Percentiles rank a stretch among this genome's conserved stretches.
These are phyloP conservation scores for Podila minutissima DNA, from an alignment of 192 early-diverging fungal genomes.

Conservation along the genomic window DNA sequence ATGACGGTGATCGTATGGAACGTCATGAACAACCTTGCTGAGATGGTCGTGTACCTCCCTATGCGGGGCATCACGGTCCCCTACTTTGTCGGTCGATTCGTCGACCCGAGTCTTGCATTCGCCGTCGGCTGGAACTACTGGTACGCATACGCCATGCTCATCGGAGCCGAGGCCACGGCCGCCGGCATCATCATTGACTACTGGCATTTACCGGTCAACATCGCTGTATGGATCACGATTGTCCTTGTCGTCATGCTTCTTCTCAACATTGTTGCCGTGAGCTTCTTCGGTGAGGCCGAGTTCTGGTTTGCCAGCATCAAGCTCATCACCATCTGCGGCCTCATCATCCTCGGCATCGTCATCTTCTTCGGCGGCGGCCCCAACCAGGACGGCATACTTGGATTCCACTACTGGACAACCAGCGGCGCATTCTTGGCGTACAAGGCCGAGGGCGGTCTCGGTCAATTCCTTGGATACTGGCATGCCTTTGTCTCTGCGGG, in stretches of 20 bases:
- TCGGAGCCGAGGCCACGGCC: constrained; percentile 45
- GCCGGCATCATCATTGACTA: constrained; percentile 30
- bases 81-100: constrained; percentile 58
- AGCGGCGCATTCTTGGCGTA: constrained; percentile 36
- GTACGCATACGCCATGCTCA: constrained; percentile 67
- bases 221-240: not conserved
- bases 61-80: constrained; percentile 61
- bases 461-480: no score
- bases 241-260: constrained; percentile 58
- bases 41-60: constrained; percentile 69
- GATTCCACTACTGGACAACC: constrained; percentile 37
- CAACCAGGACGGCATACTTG: constrained; percentile 59
- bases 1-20: constrained; percentile 65
- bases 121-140: constrained; percentile 76
- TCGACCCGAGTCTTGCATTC: constrained; percentile 66
- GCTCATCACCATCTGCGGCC: constrained; percentile 46
- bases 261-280: constrained; percentile 57
- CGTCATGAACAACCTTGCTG: constrained; percentile 65
- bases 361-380: constrained; percentile 69
- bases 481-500: constrained; percentile 19
- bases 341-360: constrained; percentile 48
- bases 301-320: constrained; percentile 71
- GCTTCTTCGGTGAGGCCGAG: constrained; percentile 65
- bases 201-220: constrained; percentile 29
- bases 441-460: not conserved